Evolutionary conservation across 116 monocot species (phyloP).

Genomic region (Phalaenopsis hybrid): DNA sequence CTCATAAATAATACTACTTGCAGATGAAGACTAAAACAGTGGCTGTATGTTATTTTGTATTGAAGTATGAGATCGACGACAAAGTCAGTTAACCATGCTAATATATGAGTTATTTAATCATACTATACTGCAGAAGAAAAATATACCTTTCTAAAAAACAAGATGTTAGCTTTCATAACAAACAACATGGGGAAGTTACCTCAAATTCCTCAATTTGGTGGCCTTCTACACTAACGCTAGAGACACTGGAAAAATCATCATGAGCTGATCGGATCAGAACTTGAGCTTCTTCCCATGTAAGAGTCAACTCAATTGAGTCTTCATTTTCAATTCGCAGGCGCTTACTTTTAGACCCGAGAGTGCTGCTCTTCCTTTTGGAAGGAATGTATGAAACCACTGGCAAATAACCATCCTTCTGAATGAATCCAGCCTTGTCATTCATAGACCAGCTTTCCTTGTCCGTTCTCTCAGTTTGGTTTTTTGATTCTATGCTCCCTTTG

Average conservation of each 20-base stretch:
- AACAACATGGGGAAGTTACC: constrained; percentile 31
- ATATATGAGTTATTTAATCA: neutral
- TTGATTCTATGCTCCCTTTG: constrained; percentile 14
- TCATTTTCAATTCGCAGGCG: constrained; percentile 76
- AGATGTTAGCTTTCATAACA: neutral
- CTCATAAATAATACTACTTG: neutral
- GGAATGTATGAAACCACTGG: constrained; percentile 22
- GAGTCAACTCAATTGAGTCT: constrained; percentile 74
- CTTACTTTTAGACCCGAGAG: constrained; percentile 63
- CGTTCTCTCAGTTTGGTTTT: constrained; percentile 17
- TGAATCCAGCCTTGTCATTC: constrained; percentile 34
- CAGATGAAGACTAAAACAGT: neutral
- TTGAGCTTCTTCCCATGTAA: constrained; percentile 98
- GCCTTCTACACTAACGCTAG: constrained; percentile 57
- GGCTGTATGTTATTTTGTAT: neutral
- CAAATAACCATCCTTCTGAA: constrained; percentile 45
- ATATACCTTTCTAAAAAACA: neutral
- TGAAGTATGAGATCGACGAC: neutral
- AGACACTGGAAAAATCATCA: constrained; percentile 37
- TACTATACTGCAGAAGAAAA: neutral
- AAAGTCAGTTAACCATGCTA: neutral
- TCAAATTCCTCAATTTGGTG: constrained; percentile 92
- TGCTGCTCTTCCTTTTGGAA: constrained; percentile 53
- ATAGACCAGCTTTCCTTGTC: constrained; percentile 37
- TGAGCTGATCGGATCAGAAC: constrained; percentile 68